A percentile compares a stretch with the other conserved stretches of the same genome.
phyloP scores from a whole-genome alignment of 495 filamentous ascomycete species.

The Tetracladium marchalianum region DNA sequence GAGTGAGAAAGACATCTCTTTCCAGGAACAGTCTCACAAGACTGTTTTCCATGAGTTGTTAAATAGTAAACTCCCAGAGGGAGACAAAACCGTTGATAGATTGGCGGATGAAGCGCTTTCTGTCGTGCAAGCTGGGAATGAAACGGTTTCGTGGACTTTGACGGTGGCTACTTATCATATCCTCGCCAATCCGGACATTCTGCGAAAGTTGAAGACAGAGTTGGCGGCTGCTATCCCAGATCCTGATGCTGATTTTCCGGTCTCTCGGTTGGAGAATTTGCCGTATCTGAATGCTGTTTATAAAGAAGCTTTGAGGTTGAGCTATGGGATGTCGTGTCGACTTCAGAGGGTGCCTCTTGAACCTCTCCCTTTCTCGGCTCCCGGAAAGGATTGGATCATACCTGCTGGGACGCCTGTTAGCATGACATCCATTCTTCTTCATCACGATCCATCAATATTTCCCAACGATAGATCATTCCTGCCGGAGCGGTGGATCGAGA shows the following conservation, averaged over 20 bases:
- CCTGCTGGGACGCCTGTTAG: slow-evolving; percentile 33
- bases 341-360: not conserved
- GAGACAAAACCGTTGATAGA: slow-evolving; percentile 22
- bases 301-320: slow-evolving; percentile 34
- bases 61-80: slow-evolving; percentile 10
- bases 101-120: slow-evolving; percentile 24
- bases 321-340: slow-evolving; percentile 26
- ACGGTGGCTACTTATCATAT: slow-evolving; percentile 20
- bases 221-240: slow-evolving; percentile 15
- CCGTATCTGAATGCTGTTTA: slow-evolving; percentile 38
- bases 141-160: slow-evolving; percentile 7
- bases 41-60: slow-evolving; percentile 7
- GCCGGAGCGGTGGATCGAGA: slow-evolving; percentile 35
- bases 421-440: slow-evolving; percentile 26
- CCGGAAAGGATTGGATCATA: slow-evolving; percentile 5
- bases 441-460: slow-evolving; percentile 29
- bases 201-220: slow-evolving; percentile 23
- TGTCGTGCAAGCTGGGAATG: slow-evolving; percentile 13
- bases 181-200: slow-evolving; percentile 18
- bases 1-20: not conserved
- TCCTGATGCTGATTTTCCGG: slow-evolving; percentile 6
- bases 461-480: slow-evolving; percentile 27
- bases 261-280: slow-evolving; percentile 27
- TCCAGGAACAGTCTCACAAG: not conserved
- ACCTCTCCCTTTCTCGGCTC: too few species aligned